Percentiles rank a stretch among this genome's conserved stretches.
phyloP scores from a whole-genome alignment of 768 basidiomycete genomes.

The Mycena chlorophos region DNA sequence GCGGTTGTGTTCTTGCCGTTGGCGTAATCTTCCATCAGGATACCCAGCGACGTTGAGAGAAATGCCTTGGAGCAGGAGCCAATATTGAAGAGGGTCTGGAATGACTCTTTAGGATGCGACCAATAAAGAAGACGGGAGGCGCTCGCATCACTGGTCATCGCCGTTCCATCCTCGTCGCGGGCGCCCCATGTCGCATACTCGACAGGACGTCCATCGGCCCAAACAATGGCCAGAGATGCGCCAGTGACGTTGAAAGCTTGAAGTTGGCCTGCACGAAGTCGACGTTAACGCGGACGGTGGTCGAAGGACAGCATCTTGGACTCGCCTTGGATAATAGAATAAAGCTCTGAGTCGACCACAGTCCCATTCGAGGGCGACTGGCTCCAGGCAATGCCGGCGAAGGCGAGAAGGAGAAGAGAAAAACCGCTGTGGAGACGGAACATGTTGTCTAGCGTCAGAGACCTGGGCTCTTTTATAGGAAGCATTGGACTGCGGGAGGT shows the following conservation, averaged over 20 bases:
- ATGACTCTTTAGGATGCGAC: background rate
- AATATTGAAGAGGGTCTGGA: slow-evolving; percentile 42
- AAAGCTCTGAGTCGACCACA: background rate
- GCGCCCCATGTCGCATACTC: background rate
- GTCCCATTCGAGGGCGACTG: too few species aligned
- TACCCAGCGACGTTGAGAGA: slow-evolving; percentile 36
- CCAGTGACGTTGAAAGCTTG: background rate
- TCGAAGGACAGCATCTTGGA: background rate
- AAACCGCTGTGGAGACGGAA: too few species aligned
- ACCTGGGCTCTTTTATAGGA: too few species aligned
- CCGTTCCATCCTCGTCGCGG: background rate
- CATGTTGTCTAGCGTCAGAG: too few species aligned
- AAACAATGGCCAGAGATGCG: background rate
- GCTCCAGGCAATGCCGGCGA: too few species aligned
- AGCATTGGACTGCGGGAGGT: too few species aligned
- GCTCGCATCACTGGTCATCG: background rate
- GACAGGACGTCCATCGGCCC: background rate
- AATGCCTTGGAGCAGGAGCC: slow-evolving; percentile 43
- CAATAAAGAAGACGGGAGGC: background rate
- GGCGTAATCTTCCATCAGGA: slow-evolving; percentile 41
- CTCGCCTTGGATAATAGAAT: background rate
- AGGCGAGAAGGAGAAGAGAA: too few species aligned
- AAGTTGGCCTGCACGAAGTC: background rate
- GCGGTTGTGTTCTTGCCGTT: slow-evolving; percentile 33
- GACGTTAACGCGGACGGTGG: background rate